Evolutionary conservation across 192 early-diverging fungal species (phyloP), one percentile per base, ranked within the genome.

Genomic region (Rhizophagus sp.): DNA sequence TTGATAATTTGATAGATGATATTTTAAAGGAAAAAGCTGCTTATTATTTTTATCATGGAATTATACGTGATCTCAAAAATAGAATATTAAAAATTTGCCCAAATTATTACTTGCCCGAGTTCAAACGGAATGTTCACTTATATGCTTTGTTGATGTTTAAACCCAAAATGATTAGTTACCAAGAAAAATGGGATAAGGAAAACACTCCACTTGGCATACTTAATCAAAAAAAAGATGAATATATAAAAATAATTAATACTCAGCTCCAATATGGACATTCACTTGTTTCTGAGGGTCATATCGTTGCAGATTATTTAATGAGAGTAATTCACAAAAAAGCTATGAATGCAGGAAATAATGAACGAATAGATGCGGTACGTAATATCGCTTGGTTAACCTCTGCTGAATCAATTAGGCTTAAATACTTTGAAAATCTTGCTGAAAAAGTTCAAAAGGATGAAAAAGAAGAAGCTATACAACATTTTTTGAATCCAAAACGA

Each of bases 91-190:
- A 9, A n/a, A 75, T 39, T 17, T 70, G 15, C 1, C 0, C 3
- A 57, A 57, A 57, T 19, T 0, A 13, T 57, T 57, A 22, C 22
- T 19, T 22, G 15, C n/a, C 79, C 19, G 41, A 36, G 0, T 80
- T 73, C 24, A 80, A 73, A 71, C 24, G 67, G 24, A 34, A 62
- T 47, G 36, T 34, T 41, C 30, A 80, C 22, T 36, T 80, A 24
- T 80, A 73, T 71, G 69, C 34, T n/a, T 47, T 80, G n/a, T 39
- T 39, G 49, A 73, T n/a, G 25, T 80, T 80, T 61, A 72, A 62
- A 15, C 9, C n/a, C 64, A 64, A 73, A 71, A 73, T 80, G 69
- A 30, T 17, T 34, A 47, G 17, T 9, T 25, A 8, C 3, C 79
- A 80, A 73, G 33, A 73, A 8, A 27, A 34, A 11, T 80, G 69